Evolutionary conservation across 345 rosid genomes (phyloP).

Genomic region (Salix brachista): DNA sequence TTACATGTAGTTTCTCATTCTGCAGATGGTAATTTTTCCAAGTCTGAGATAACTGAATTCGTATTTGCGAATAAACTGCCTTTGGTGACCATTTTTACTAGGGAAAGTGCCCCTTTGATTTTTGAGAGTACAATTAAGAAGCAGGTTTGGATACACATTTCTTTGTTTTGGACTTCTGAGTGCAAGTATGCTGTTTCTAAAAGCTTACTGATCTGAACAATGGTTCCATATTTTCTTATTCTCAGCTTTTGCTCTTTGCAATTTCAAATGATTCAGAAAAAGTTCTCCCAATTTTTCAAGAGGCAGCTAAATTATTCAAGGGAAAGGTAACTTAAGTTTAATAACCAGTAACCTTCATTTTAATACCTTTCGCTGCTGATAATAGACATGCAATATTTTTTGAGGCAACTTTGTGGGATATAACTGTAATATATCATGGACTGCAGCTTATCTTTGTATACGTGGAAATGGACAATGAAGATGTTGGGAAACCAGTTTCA

Average conservation of each 20-base stretch:
- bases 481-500: constrained; percentile 83
- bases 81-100: constrained; percentile 69
- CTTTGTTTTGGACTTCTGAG: background rate
- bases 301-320: constrained; percentile 79
- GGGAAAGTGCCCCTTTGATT: constrained; percentile 69
- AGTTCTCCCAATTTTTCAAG: constrained; percentile 57
- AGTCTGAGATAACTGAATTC: constrained; percentile 62
- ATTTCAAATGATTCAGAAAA: constrained; percentile 63
- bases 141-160: constrained; percentile 46
- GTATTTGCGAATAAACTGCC: constrained; percentile 84
- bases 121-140: constrained; percentile 88
- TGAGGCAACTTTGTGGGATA: background rate
- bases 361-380: background rate
- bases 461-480: constrained; percentile 91
- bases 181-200: background rate
- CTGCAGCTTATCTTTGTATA: constrained; percentile 81
- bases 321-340: constrained; percentile 63
- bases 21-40: constrained; percentile 83
- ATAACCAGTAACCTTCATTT: background rate
- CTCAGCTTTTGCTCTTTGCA: constrained; percentile 75
- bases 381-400: background rate
- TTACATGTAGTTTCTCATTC: constrained; percentile 13
- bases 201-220: background rate
- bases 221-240: constrained; percentile 11
- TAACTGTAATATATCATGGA: background rate